These are phyloP conservation scores for Syzygium syzygioides DNA, from an alignment of 441 rosid species.

Conservation along the genomic window DNA sequence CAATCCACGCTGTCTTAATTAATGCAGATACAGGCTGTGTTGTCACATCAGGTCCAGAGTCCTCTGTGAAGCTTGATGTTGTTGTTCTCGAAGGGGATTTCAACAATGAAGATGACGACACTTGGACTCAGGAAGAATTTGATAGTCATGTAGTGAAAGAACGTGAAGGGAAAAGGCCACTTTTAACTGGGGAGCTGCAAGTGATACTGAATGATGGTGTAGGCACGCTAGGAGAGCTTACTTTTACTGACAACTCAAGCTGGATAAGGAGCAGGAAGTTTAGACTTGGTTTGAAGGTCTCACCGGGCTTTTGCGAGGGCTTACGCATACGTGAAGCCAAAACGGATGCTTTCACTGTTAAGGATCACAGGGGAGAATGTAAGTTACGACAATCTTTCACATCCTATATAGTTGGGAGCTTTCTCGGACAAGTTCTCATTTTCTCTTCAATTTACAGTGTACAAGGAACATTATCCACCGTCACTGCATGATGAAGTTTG, in stretches of 20 bases:
- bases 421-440: not conserved
- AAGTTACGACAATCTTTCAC: not conserved
- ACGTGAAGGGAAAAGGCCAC: constrained; percentile 1
- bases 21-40: not conserved
- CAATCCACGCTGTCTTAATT: not conserved
- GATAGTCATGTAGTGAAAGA: not conserved
- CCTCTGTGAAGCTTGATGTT: not conserved
- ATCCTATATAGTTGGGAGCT: not conserved
- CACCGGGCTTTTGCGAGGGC: not conserved
- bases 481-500: not conserved
- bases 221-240: constrained; percentile 1
- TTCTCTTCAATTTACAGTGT: not conserved
- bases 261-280: constrained; percentile 7
- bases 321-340: constrained; percentile 1
- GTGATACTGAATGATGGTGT: not conserved
- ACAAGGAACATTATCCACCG: constrained; percentile 2
- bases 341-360: constrained; percentile 1
- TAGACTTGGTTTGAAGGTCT: constrained; percentile 1
- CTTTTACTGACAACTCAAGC: constrained; percentile 1
- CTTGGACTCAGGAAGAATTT: not conserved
- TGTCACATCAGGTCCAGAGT: not conserved
- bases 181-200: constrained; percentile 1
- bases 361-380: constrained; percentile 5
- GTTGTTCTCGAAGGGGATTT: not conserved
- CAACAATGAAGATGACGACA: not conserved